Base-by-base conservation (phyloP, 208 protist genomes). In the Paratrypanosoma confusum region DNA sequence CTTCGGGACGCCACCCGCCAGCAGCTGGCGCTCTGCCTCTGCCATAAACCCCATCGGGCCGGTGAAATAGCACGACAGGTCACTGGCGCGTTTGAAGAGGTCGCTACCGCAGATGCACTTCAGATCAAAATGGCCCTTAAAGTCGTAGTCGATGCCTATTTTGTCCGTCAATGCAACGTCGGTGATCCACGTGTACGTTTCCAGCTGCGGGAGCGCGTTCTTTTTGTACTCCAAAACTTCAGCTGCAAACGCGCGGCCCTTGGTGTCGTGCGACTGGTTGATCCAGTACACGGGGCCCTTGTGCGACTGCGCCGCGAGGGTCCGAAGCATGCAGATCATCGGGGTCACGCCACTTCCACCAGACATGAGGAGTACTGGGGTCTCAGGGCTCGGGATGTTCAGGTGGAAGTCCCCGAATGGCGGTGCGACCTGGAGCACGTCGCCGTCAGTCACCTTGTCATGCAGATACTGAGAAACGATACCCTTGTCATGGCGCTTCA, bases 391-490 rank as follows among this genome's bases (percentile, higher is more conserved):
- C 28, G 57, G 46, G 7, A 14, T 14, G 27, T 56, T 32, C 10
- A 60, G 22, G 54, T 57, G 62, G 54, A 69, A 69, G 54, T 69
- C 61, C 13, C 61, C 61, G 54, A 52, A 69, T 24, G 61, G 53
- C 34, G 61, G 61, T 2, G 52, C 61, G 38, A 62, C 34, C 41
- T 69, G 37, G 21, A 69, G 42, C 54, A 51, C 21, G 44, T 69
- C 61, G 22, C 52, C 61, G 29, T 54, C 54, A 36, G 56, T 51
- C 23, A 69, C 48, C 31, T 35, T 37, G 39, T 61, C 61, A 25
- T 49, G 29, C 61, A 69, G 44, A 54, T 62, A 69, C 42, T 38
- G 54, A 33, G 61, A 69, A 23, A 69, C 61, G 46, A 57, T 41
- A 29, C 61, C 61, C 37, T 60, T 5, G 43, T 69, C 61, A 49